Evolutionary conservation across 2,329 filamentous ascomycete genomes (phyloP), one percentile per base, ranked within the genome.

Genomic region (Ceratocystis diversiconidia): DNA sequence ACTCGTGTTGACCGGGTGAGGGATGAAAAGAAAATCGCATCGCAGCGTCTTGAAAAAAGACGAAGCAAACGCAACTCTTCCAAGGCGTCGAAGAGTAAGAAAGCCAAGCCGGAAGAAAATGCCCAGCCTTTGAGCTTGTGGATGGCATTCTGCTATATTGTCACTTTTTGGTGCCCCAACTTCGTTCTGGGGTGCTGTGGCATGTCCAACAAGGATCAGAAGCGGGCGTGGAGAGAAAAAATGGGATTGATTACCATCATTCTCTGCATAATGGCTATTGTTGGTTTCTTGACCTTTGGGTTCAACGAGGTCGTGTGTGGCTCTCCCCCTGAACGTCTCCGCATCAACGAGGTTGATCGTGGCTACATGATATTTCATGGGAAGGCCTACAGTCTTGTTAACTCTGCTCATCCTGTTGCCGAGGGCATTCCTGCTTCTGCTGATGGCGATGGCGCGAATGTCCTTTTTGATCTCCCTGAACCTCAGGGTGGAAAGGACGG

Each of bases 341-440:
- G 86, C 69, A 82, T 90, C 73, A 97, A 97, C 75, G 79, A 95
- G 68, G 90, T 99, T 65, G 82, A 82, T 63, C 74, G 72, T 5
- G 90, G 90, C 12, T 96, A 90, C 77, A 92, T 99, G 89, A 97
- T 99, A 70, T 94, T 96, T 73, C 92, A 99, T 71, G 94, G 94
- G 65, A 82, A 85, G 67, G 94, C 94, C 2, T 96, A 96, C 73
- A 87, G 96, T 73, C 78, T 99, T 66, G 83, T 85, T 3, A 75
- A 75, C 43, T 96, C 91, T 0, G 79, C 82, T 30, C 94, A 99
- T 74, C 90, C 91, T 5, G 81, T 84, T 2, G 94, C 91, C 0
- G 79, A 85, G 69, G 92, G 92, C 44, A 90, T 99, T 69, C 83
- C 88, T 0, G 73, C 78, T 15, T 73, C 74, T 41, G 64, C 69